Conservation (phyloP, 768 basidiomycete species). For the Boletus coccyginus region DNA sequence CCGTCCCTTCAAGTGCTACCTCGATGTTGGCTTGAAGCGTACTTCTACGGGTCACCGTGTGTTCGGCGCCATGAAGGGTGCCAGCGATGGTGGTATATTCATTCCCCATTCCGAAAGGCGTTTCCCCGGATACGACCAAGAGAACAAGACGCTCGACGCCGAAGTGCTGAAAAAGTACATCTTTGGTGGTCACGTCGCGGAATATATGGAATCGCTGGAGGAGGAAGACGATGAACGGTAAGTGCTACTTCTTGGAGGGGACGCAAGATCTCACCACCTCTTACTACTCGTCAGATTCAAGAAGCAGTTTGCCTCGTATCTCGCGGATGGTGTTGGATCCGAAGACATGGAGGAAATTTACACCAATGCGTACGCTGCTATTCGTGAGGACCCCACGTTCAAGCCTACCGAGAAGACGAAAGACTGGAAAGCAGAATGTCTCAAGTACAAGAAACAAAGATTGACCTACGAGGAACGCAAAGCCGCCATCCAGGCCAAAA, state of each 20-base stretch:
- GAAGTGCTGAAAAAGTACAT: constrained; percentile 98
- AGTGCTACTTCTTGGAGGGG: constrained; percentile 19
- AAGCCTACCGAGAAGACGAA: constrained; percentile 84
- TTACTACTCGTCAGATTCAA: constrained; percentile 66
- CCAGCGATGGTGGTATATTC: constrained; percentile 95
- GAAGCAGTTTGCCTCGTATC: constrained; percentile 94
- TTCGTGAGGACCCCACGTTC: constrained; percentile 92
- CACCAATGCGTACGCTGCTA: constrained; percentile 88
- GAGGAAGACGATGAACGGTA: constrained; percentile 99
- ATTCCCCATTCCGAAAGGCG: constrained; percentile 98
- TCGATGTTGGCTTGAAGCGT: constrained; percentile 97
- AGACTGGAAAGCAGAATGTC: constrained; percentile 87
- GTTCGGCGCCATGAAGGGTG: constrained; percentile 99
- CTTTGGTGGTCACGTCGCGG: constrained; percentile 94
- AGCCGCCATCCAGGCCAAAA: constrained; percentile 80
- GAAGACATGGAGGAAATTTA: constrained; percentile 98
- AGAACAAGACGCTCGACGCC: constrained; percentile 88
- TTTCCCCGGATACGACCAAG: constrained; percentile 96
- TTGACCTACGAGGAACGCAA: constrained; percentile 78
- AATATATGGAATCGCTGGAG: constrained; percentile 99
- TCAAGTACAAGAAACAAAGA: constrained; percentile 65
- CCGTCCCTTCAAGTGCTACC: constrained; percentile 98
- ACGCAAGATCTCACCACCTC: constrained; percentile 1
- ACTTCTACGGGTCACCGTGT: constrained; percentile 97
- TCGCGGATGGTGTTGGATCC: constrained; percentile 92